phyloP scores from a whole-genome alignment of 345 rosid species.

The Eucalyptus curtisii region DNA sequence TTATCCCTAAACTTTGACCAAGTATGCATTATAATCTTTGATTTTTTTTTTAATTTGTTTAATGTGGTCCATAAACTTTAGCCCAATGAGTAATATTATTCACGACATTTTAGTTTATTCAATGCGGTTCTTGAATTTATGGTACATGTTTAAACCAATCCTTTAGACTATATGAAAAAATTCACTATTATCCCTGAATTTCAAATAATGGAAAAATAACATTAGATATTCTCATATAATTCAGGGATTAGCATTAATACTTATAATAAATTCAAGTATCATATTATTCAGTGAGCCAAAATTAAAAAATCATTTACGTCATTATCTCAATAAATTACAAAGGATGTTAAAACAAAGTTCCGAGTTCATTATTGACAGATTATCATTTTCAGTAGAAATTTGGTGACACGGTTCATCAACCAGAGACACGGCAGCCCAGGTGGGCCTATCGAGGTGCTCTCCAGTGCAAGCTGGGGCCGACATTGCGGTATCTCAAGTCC shows the following conservation, averaged over 20 bases:
- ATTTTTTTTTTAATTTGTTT: not conserved
- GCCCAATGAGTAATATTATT: not conserved
- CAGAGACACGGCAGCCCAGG: not conserved
- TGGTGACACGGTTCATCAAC: not conserved
- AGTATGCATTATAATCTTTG: not conserved
- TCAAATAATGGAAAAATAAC: too few species aligned
- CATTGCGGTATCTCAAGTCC: not conserved
- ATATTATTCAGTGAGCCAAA: not conserved
- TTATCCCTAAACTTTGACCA: not conserved
- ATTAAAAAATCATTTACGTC: too few species aligned
- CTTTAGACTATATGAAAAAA: too few species aligned
- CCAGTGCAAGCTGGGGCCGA: not conserved
- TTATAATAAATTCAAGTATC: too few species aligned
- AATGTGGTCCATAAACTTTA: not conserved
- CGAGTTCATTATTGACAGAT: not conserved
- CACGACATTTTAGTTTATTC: too few species aligned
- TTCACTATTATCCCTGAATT: too few species aligned
- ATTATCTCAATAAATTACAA: not conserved
- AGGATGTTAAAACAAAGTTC: too few species aligned
- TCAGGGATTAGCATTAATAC: not conserved
- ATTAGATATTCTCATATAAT: not conserved
- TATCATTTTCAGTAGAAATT: not conserved
- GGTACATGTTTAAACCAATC: too few species aligned
- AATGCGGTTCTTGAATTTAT: not conserved
- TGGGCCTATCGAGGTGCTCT: not conserved